phyloP scores from a whole-genome alignment of 345 rosid species.

The Carallia pectinifolia region DNA sequence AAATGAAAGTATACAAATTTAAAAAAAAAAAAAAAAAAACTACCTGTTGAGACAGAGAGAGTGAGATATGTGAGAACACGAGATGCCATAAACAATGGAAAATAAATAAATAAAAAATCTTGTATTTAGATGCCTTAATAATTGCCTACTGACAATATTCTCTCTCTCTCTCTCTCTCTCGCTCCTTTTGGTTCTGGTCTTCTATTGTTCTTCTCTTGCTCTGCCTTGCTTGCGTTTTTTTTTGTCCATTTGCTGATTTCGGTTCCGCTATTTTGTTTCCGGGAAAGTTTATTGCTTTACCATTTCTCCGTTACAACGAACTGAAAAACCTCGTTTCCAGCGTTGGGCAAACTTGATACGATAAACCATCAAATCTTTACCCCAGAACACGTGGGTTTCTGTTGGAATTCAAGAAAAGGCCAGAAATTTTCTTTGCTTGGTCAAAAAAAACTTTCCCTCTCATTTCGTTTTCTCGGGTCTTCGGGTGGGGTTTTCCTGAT shows the following conservation, averaged over 20 bases:
- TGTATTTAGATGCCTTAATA: too few relatives aligned
- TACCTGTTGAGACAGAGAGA: too few relatives aligned
- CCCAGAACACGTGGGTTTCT: constrained; percentile 29
- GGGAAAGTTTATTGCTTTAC: constrained; percentile 25
- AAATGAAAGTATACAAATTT: too few relatives aligned
- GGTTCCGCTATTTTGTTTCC: constrained; percentile 11
- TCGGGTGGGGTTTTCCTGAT: constrained; percentile 5
- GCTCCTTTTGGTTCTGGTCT: too few relatives aligned
- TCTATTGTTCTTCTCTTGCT: neutral
- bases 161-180: too few relatives aligned
- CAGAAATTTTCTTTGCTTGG: neutral
- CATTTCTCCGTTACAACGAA: constrained; percentile 2
- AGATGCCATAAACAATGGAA: too few relatives aligned
- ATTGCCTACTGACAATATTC: too few relatives aligned
- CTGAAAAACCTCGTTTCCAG: neutral
- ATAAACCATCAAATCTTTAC: constrained; percentile 8
- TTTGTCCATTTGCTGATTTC: neutral
- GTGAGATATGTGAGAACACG: too few relatives aligned
- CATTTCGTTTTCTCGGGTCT: neutral
- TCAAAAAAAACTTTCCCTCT: neutral
- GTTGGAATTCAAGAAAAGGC: constrained; percentile 12
- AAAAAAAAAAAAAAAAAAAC: too few relatives aligned
- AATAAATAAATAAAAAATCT: too few relatives aligned
- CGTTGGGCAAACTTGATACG: neutral
- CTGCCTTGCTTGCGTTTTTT: too few relatives aligned